Conservation (phyloP, 179 eudicot genomes). For the Kewa caespitosa region DNA sequence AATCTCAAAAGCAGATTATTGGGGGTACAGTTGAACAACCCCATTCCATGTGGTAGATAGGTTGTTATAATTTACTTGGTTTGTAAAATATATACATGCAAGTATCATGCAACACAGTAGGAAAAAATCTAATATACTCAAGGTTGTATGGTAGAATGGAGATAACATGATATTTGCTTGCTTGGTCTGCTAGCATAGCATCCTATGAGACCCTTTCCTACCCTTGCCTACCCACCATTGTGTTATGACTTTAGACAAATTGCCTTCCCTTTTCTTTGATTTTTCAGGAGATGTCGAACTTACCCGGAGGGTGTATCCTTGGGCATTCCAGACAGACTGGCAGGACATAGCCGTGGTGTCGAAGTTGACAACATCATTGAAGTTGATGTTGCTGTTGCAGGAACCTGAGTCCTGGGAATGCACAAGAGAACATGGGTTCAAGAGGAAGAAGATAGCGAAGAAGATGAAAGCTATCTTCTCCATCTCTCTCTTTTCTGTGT, state of each 20-base stretch:
- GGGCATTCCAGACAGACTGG: constrained; percentile 51
- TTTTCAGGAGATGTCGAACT: constrained; percentile 18
- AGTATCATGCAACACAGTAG: too few relatives aligned
- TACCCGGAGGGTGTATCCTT: constrained; percentile 67
- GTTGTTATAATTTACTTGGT: too few relatives aligned
- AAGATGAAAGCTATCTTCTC: constrained; percentile 31
- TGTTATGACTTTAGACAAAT: not conserved
- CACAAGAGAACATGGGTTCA: constrained; percentile 27
- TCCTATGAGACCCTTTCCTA: too few relatives aligned
- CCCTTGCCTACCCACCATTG: not conserved
- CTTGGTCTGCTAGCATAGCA: too few relatives aligned
- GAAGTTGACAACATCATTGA: constrained; percentile 37
- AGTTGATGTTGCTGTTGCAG: constrained; percentile 42
- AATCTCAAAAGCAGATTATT: too few relatives aligned
- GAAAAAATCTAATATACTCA: too few relatives aligned
- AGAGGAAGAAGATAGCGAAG: constrained; percentile 34
- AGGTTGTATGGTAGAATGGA: too few relatives aligned
- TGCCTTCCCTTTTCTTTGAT: too few relatives aligned
- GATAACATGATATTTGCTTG: too few relatives aligned
- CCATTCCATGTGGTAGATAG: not conserved
- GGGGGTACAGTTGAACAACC: too few relatives aligned
- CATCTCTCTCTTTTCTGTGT: constrained; percentile 18
- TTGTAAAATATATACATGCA: too few relatives aligned
- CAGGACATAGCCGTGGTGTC: constrained; percentile 58
- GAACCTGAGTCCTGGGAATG: constrained; percentile 55